These are phyloP conservation scores for Abrus precatorius DNA, from an alignment of 306 rosid genomes.

Conservation along the genomic window DNA sequence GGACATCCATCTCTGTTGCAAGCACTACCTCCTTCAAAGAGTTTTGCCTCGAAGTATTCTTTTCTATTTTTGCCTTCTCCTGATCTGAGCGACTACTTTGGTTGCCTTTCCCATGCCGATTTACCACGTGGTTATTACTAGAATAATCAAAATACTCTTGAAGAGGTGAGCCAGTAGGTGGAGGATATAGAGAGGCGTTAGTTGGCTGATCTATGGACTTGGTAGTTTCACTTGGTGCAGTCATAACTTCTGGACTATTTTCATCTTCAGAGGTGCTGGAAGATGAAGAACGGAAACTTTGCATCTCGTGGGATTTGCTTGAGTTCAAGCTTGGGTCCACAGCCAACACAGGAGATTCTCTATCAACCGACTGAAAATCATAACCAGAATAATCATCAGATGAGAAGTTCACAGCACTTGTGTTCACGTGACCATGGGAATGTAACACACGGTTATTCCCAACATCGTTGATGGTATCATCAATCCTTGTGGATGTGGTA, in stretches of 20 bases:
- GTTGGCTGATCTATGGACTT: slow-evolving; percentile 57
- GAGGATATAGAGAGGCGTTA: slow-evolving; percentile 61
- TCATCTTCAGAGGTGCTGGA: slow-evolving; percentile 79
- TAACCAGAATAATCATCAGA: slow-evolving; percentile 93
- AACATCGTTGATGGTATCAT: slow-evolving; percentile 53
- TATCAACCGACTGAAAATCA: slow-evolving; percentile 85
- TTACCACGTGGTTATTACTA: slow-evolving; percentile 58
- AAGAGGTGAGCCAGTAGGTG: slow-evolving; percentile 83
- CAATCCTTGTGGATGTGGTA: slow-evolving; percentile 44
- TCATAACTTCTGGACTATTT: slow-evolving; percentile 65
- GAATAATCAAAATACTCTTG: slow-evolving; percentile 78
- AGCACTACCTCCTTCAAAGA: slow-evolving; percentile 82
- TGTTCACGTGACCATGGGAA: slow-evolving; percentile 56
- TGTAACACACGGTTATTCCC: slow-evolving; percentile 50
- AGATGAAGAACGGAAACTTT: slow-evolving; percentile 79
- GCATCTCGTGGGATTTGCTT: slow-evolving; percentile 75
- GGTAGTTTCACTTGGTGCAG: slow-evolving; percentile 56
- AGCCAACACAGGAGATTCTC: slow-evolving; percentile 64
- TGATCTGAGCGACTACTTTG: slow-evolving; percentile 80
- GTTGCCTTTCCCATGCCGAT: slow-evolving; percentile 79
- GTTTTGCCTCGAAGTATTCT: slow-evolving; percentile 71
- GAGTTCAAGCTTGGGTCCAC: slow-evolving; percentile 57
- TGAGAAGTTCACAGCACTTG: slow-evolving; percentile 70
- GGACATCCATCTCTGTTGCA: slow-evolving; percentile 93
- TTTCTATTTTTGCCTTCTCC: slow-evolving; percentile 72